Conservation (phyloP, 306 rosid species). For the Fragaria nilgerrensis region DNA sequence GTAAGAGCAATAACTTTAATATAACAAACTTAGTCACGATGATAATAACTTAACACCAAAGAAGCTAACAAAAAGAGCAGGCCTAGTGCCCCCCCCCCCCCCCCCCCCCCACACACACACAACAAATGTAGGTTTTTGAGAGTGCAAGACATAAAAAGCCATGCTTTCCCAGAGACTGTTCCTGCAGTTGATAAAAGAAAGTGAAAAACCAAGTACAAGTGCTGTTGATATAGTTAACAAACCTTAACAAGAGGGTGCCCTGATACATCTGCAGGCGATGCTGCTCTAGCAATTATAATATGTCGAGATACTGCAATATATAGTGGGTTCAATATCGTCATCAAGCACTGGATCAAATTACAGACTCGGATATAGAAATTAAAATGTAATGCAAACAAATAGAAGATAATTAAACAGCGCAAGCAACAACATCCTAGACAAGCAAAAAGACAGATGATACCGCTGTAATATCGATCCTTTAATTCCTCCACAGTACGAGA, state of each 20-base stretch:
- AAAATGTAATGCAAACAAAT: neutral
- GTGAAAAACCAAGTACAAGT: neutral
- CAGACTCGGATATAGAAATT: neutral
- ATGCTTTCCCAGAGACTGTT: neutral
- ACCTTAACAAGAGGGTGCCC: conserved; percentile 80
- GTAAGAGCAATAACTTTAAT: conserved; percentile 16
- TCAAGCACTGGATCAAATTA: conserved; percentile 12
- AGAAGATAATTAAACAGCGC: conserved; percentile 15
- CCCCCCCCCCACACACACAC: neutral
- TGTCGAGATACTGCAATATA: conserved; percentile 60
- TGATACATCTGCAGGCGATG: conserved; percentile 62
- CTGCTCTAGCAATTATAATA: conserved; percentile 61
- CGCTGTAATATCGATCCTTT: conserved; percentile 87
- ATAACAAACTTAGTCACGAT: neutral
- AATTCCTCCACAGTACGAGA: conserved; percentile 81
- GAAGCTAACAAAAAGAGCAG: neutral
- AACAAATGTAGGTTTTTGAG: neutral
- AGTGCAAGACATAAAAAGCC: neutral
- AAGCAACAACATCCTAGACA: conserved; percentile 13
- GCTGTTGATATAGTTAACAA: conserved; percentile 14
- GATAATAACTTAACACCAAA: conserved; percentile 17
- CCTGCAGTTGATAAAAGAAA: neutral
- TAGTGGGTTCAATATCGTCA: conserved; percentile 2
- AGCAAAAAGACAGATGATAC: conserved; percentile 39
- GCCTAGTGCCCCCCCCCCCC: neutral